These are phyloP conservation scores for Globisporangium recalcitrans DNA, from an alignment of 352 stramenopile genomes.

Conservation along the genomic window DNA sequence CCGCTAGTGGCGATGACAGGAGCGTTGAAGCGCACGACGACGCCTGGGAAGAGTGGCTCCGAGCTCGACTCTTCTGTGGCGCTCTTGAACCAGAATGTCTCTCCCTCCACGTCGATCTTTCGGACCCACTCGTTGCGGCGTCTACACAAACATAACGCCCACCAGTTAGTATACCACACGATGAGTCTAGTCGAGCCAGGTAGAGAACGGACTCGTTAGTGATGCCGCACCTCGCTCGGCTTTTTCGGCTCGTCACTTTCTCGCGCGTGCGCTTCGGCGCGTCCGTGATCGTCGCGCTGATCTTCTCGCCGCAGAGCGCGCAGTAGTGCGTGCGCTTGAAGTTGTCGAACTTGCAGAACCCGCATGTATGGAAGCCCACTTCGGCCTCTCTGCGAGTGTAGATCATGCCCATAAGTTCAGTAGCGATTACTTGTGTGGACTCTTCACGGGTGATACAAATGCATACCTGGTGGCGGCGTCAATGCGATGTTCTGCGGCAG, in stretches of 20 bases:
- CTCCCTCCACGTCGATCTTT: conserved; percentile 3
- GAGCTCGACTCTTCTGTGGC: not conserved
- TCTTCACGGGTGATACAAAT: no score
- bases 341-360: conserved; percentile 2
- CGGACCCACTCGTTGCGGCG: conserved; percentile 6
- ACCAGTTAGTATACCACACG: not conserved
- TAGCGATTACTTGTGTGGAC: no score
- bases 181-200: not conserved
- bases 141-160: not conserved
- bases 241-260: not conserved
- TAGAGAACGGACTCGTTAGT: not conserved
- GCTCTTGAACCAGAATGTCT: conserved; percentile 3
- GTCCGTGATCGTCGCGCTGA: conserved; percentile 4
- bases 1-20: not conserved
- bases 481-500: conserved; percentile 2
- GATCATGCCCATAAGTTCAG: not conserved
- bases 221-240: not conserved
- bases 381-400: conserved; percentile 4
- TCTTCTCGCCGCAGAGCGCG: conserved; percentile 7
- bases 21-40: conserved; percentile 5
- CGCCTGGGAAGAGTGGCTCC: not conserved
- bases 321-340: conserved; percentile 7
- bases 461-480: conserved; percentile 6
- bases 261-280: not conserved
- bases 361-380: conserved; percentile 2